Percentiles rank a stretch among this genome's conserved stretches.
These are phyloP conservation scores for Aspergillus tamarii DNA, from an alignment of 2,329 filamentous ascomycete species.

Conservation along the genomic window DNA sequence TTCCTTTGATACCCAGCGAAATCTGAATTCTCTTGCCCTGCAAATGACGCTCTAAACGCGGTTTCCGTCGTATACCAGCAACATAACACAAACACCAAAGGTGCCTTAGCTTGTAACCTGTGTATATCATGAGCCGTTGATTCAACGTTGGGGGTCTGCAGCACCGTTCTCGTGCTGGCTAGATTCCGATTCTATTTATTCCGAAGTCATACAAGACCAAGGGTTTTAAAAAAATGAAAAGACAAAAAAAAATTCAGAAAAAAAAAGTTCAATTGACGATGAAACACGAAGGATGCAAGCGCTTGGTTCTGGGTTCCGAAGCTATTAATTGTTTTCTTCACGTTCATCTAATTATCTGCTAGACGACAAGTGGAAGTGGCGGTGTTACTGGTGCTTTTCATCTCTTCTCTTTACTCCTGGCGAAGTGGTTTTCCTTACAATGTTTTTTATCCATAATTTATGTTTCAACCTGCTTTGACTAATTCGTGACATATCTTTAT, in stretches of 20 bases:
- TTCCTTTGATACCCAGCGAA: conserved; percentile 44
- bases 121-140: conserved; percentile 24
- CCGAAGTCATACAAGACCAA: conserved; percentile 12
- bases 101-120: conserved; percentile 21
- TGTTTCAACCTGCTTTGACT: conserved; percentile 28
- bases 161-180: conserved; percentile 18
- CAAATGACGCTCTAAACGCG: conserved; percentile 21
- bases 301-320: conserved; percentile 33
- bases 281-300: conserved; percentile 34
- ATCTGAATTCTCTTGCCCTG: conserved; percentile 28
- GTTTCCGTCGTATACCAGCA: conserved; percentile 22
- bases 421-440: conserved; percentile 35
- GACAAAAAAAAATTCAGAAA: conserved; percentile 17
- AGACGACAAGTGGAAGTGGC: conserved; percentile 39
- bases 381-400: conserved; percentile 43
- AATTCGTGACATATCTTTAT: conserved; percentile 18
- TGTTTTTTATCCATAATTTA: conserved; percentile 29
- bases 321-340: conserved; percentile 31
- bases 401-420: conserved; percentile 28
- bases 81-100: conserved; percentile 12
- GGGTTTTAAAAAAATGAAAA: conserved; percentile 16
- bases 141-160: conserved; percentile 16
- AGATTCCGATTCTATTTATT: conserved; percentile 19
- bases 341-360: conserved; percentile 36
- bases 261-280: conserved; percentile 24